phyloP scores from a whole-genome alignment of 257 asterid species.

The Striga asiatica region DNA sequence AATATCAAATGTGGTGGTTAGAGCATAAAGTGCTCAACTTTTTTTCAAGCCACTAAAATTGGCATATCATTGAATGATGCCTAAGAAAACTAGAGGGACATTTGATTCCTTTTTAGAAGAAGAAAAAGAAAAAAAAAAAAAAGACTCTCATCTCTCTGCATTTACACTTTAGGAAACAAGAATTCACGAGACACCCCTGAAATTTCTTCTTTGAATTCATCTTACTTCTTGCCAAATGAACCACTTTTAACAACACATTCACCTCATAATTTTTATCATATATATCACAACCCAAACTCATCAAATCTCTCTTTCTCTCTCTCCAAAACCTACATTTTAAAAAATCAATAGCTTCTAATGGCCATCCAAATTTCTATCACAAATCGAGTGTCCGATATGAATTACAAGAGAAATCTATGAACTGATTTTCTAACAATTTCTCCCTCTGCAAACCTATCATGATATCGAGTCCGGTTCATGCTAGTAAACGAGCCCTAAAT shows the following conservation, averaged over 20 bases:
- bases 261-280: constrained; percentile 18
- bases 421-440: neutral
- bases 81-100: neutral
- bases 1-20: too few species aligned
- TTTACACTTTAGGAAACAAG: constrained; percentile 26
- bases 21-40: too few species aligned
- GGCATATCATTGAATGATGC: neutral
- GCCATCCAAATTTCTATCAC: neutral
- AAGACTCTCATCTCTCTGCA: constrained; percentile 1
- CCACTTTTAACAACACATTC: constrained; percentile 21
- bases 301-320: constrained; percentile 20
- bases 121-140: too few species aligned
- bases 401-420: too few species aligned
- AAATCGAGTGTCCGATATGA: too few species aligned
- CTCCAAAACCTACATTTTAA: constrained; percentile 16
- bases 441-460: too few species aligned
- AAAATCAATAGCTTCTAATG: constrained; percentile 3
- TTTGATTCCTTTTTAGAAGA: neutral
- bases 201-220: constrained; percentile 29
- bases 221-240: constrained; percentile 25
- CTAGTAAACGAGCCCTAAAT: too few species aligned
- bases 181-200: constrained; percentile 47
- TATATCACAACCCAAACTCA: constrained; percentile 7
- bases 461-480: too few species aligned
- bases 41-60: too few species aligned